These are phyloP conservation scores for Nicotiana attenuata DNA, from an alignment of 257 asterid species.

Conservation along the genomic window DNA sequence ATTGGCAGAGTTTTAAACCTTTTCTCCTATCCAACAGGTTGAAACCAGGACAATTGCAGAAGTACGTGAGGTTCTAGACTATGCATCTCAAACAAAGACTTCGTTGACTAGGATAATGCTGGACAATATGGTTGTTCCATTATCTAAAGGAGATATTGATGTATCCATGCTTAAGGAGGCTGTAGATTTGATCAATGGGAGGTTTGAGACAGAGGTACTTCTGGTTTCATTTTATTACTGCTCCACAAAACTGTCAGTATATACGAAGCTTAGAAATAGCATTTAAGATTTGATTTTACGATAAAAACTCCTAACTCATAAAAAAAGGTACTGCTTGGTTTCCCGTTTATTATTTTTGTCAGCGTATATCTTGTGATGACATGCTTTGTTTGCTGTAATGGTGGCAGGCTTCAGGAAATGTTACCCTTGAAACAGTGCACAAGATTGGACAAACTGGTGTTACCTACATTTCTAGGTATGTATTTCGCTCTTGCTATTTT, in stretches of 20 bases:
- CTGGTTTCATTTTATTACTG: background rate
- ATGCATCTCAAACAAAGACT: conserved; percentile 67
- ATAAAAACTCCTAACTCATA: background rate
- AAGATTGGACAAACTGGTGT: conserved; percentile 94
- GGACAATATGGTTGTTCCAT: conserved; percentile 95
- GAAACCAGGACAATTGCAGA: conserved; percentile 93
- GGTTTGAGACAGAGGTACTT: conserved; percentile 83
- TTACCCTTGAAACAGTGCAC: conserved; percentile 80
- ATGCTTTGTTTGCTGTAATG: conserved; percentile 6
- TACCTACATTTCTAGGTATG: conserved; percentile 84
- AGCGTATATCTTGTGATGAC: background rate
- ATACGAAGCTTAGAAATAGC: background rate
- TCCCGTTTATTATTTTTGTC: too few species aligned
- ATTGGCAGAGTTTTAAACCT: background rate
- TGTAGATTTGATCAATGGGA: conserved; percentile 61
- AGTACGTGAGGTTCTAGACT: conserved; percentile 67
- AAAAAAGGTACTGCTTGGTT: background rate
- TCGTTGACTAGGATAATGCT: conserved; percentile 82
- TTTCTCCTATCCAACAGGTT: conserved; percentile 39
- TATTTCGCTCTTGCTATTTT: background rate
- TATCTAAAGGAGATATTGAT: conserved; percentile 67
- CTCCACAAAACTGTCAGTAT: background rate
- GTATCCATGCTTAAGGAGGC: conserved; percentile 93
- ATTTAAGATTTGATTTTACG: background rate
- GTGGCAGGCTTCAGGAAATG: conserved; percentile 95